These are phyloP conservation scores for Dactylellina parvicollis DNA, from an alignment of 2,329 filamentous ascomycete species.

Conservation along the genomic window DNA sequence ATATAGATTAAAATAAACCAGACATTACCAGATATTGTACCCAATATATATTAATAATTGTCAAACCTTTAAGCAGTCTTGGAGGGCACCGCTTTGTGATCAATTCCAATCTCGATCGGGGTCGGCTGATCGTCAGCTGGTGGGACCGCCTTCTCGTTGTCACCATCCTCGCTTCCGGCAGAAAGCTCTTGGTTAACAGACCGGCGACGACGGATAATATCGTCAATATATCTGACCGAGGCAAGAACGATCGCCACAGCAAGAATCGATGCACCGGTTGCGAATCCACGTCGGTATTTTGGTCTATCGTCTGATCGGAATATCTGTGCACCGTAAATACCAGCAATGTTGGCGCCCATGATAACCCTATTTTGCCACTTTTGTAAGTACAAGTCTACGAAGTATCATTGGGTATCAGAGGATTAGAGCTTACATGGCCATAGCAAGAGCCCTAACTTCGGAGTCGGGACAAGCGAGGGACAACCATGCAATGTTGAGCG, in stretches of 20 bases:
- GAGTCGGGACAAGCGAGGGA: constrained; percentile 69
- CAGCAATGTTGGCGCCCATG: constrained; percentile 71
- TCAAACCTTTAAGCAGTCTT: constrained; percentile 16
- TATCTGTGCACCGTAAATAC: constrained; percentile 71
- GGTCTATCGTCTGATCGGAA: constrained; percentile 68
- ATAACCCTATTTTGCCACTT: constrained; percentile 63
- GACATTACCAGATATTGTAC: not conserved
- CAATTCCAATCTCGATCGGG: constrained; percentile 20
- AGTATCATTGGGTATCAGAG: constrained; percentile 1
- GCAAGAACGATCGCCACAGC: constrained; percentile 63
- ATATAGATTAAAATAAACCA: too few species aligned
- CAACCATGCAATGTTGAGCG: constrained; percentile 71
- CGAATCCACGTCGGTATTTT: constrained; percentile 66
- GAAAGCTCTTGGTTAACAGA: constrained; percentile 31
- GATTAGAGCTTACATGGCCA: constrained; percentile 65
- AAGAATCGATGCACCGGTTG: constrained; percentile 64
- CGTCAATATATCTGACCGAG: constrained; percentile 63
- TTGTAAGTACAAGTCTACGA: not conserved
- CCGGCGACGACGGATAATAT: constrained; percentile 58
- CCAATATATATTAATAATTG: not conserved
- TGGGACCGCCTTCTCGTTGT: constrained; percentile 34
- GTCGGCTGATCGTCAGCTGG: constrained; percentile 23
- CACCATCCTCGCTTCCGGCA: constrained; percentile 33
- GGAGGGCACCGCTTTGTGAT: constrained; percentile 14
- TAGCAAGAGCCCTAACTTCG: constrained; percentile 69